phyloP scores from a whole-genome alignment of 768 basidiomycete genomes.

The Gloeostereum incarnatum region DNA sequence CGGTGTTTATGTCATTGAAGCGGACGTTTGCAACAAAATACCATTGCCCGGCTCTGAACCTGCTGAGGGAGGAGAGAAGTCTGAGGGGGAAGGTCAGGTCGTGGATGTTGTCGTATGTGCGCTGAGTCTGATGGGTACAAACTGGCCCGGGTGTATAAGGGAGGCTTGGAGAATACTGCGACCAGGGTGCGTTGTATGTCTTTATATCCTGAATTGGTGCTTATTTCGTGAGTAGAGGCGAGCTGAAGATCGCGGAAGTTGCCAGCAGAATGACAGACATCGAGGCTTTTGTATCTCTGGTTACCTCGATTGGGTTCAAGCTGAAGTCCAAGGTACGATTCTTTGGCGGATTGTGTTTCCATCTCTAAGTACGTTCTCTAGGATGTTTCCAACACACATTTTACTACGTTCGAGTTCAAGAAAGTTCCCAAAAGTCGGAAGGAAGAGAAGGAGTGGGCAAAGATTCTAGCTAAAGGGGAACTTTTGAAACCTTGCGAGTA shows the following conservation, averaged over 20 bases:
- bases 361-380: slow-evolving; percentile 18
- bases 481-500: slow-evolving; percentile 88
- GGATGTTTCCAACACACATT: slow-evolving; percentile 81
- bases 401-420: slow-evolving; percentile 74
- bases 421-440: slow-evolving; percentile 42
- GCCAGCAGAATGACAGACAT: slow-evolving; percentile 70
- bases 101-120: slow-evolving; percentile 92
- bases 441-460: slow-evolving; percentile 51
- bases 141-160: slow-evolving; percentile 87
- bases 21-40: slow-evolving; percentile 76
- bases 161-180: slow-evolving; percentile 88
- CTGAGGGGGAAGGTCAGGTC: slow-evolving; percentile 56
- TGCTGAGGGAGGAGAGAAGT: slow-evolving; percentile 22
- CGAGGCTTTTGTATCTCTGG: slow-evolving; percentile 55
- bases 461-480: slow-evolving; percentile 38
- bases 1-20: slow-evolving; percentile 69
- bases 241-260: slow-evolving; percentile 84
- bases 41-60: slow-evolving; percentile 80
- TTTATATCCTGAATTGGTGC: slow-evolving; percentile 2
- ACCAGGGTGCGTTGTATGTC: slow-evolving; percentile 50
- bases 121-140: slow-evolving; percentile 92
- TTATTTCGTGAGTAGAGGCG: slow-evolving; percentile 41
- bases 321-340: slow-evolving; percentile 53
- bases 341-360: slow-evolving; percentile 1
- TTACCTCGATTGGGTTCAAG: slow-evolving; percentile 66